phyloP scores from a whole-genome alignment of 371 early-diverging fungal genomes.

The Parasitella parasitica region DNA sequence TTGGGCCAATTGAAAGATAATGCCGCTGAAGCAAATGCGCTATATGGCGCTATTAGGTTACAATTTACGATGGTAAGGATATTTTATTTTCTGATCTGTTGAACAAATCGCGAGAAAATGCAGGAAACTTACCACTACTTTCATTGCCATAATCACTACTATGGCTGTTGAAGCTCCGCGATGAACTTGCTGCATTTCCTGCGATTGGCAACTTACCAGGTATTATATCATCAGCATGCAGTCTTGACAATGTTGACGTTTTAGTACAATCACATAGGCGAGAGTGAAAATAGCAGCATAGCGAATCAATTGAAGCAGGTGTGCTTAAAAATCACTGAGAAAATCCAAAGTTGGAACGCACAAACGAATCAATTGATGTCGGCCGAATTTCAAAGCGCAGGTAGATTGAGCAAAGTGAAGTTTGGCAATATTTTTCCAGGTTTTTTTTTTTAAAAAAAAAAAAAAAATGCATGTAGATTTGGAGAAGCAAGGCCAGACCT shows the following conservation, averaged over 20 bases:
- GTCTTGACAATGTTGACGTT: too few relatives aligned
- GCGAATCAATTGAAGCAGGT: neutral
- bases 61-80: constrained; percentile 2
- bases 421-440: too few relatives aligned
- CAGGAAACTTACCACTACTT: neutral
- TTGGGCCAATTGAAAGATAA: neutral
- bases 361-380: neutral
- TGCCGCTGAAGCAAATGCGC: neutral
- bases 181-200: constrained; percentile 6
- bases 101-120: neutral
- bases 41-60: neutral
- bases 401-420: neutral
- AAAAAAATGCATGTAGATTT: neutral
- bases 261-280: too few relatives aligned
- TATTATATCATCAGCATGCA: neutral
- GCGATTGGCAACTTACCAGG: neutral
- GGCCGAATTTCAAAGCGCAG: neutral
- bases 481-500: neutral
- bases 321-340: neutral
- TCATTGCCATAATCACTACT: neutral
- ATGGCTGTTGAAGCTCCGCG: constrained; percentile 1
- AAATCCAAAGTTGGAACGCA: neutral
- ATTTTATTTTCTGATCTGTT: neutral
- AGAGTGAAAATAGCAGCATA: neutral
- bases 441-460: too few relatives aligned